Evolutionary conservation across 2,329 filamentous ascomycete genomes (phyloP), one percentile per base, ranked within the genome.

Genomic region (Ophiostoma ulmi): DNA sequence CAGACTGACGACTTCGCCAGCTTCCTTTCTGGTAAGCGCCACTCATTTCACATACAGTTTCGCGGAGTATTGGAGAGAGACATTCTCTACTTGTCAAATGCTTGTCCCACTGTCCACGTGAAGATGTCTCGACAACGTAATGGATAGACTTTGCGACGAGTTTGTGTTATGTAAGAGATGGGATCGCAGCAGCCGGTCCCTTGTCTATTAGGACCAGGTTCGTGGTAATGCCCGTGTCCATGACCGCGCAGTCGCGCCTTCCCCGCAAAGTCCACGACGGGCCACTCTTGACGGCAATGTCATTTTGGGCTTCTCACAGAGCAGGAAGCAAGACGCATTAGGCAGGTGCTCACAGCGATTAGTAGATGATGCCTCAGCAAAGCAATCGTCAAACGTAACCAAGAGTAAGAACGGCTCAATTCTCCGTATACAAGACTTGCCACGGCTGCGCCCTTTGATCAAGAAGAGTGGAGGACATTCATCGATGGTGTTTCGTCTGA

Each of bases 101-200:
- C 38, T 10, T 31, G 52, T 11, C 52, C n/a, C 52, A 8, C 10
- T 58, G 52, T 7, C 58, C 58, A 36, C 31, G 61, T 64, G 31
- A 64, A 17, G 61, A n/a, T 10, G 31, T 64, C 39, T 38, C 31
- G 31, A 38, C 61, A 38, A 64, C 35, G 61, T 38, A 64, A 64
- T 64, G 26, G 17, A 17, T 17, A 14, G 22, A 13, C 17, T n/a
- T 22, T 26, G 52, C 52, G 22, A 58, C n/a, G 22, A 31, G 61
- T 64, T 64, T 20, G 3, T n/a, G 35, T 64, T 64, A 38, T 10
- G 61, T 64, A 64, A 64, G 61, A 64, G 61, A 58, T 26, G n/a
- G 13, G 52, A 58, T 58, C n/a, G 48, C 14, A 22, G 7, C n/a
- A 3, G 52, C 8, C 39, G 14, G 11, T 44, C 39, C 20, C 52